Conservation (phyloP, 1,284 basidiomycete genomes). For the Chondrostereum purpureum region DNA sequence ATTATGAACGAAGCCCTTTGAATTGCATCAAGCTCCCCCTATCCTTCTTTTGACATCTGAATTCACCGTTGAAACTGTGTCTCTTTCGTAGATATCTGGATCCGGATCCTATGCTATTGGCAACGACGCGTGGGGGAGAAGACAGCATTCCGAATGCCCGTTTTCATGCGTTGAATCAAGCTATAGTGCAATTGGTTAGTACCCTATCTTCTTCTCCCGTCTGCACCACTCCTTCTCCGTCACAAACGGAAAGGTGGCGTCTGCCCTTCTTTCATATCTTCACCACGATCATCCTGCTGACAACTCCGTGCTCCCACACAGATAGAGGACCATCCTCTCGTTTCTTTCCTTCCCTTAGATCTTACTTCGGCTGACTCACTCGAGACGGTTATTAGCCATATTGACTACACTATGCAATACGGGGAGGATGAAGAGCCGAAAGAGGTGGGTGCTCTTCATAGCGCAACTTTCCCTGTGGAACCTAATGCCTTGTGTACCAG, state of each 20-base stretch:
- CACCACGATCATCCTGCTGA: neutral
- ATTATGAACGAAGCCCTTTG: neutral
- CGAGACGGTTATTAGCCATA: constrained; percentile 86
- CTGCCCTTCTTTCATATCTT: neutral
- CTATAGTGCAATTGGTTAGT: constrained; percentile 87
- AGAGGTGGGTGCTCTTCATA: constrained; percentile 48
- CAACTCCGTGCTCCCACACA: constrained; percentile 23
- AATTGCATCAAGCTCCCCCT: neutral
- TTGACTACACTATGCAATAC: constrained; percentile 97
- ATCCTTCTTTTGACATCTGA: constrained; percentile 5
- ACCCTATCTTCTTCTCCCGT: constrained; percentile 3
- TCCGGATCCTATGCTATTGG: constrained; percentile 90
- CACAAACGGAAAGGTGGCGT: constrained; percentile 4
- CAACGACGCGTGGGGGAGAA: constrained; percentile 59
- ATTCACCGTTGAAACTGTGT: neutral
- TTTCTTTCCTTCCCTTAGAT: constrained; percentile 94
- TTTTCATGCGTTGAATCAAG: constrained; percentile 91
- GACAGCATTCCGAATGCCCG: constrained; percentile 67
- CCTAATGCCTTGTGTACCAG: constrained; percentile 26
- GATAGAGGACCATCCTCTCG: constrained; percentile 98
- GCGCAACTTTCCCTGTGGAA: constrained; percentile 2
- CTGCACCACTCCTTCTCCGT: constrained; percentile 6
- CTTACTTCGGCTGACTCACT: constrained; percentile 87
- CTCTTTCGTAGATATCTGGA: constrained; percentile 73
- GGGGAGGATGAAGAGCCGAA: constrained; percentile 92